phyloP scores from a whole-genome alignment of 139 green algal species.

The Chlorella sp. region DNA sequence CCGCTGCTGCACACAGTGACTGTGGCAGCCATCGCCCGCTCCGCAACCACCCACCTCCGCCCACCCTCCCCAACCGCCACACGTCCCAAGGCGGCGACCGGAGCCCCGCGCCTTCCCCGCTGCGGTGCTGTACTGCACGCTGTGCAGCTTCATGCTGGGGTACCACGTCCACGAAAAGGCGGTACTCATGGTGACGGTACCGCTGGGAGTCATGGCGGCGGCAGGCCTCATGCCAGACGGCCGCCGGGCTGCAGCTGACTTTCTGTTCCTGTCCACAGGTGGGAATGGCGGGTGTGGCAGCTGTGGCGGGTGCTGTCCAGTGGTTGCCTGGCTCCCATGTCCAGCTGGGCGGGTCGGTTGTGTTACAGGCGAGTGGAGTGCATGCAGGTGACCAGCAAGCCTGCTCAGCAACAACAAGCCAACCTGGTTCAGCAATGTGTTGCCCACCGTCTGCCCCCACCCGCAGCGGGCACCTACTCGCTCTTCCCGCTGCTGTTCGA shows the following conservation, averaged over 20 bases:
- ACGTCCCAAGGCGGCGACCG: constrained; percentile 36
- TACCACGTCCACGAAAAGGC: constrained; percentile 99
- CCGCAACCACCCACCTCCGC: too few species aligned
- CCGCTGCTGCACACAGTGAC: too few species aligned
- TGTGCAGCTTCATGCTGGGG: constrained; percentile 89
- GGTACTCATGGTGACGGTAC: constrained; percentile 74
- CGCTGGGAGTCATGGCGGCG: constrained; percentile 45
- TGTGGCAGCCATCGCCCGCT: not conserved
- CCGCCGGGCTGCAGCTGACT: constrained; percentile 41
- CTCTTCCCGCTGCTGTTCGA: constrained; percentile 87
- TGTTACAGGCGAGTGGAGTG: not conserved
- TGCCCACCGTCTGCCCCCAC: not conserved
- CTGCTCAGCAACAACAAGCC: not conserved
- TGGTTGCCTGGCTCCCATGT: not conserved
- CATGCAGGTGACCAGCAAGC: not conserved
- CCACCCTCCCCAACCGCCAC: not conserved
- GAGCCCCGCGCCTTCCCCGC: constrained; percentile 34
- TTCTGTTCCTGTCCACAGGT: constrained; percentile 59
- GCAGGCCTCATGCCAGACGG: constrained; percentile 5
- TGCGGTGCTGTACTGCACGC: constrained; percentile 55
- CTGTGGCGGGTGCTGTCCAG: too few species aligned
- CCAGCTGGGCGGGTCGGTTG: not conserved
- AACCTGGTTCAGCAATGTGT: not conserved
- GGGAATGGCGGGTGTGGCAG: not conserved
- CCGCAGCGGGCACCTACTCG: constrained; percentile 53